These are phyloP conservation scores for Cordyceps fumosorosea DNA, from an alignment of 2,329 filamentous ascomycete species.

Conservation along the genomic window DNA sequence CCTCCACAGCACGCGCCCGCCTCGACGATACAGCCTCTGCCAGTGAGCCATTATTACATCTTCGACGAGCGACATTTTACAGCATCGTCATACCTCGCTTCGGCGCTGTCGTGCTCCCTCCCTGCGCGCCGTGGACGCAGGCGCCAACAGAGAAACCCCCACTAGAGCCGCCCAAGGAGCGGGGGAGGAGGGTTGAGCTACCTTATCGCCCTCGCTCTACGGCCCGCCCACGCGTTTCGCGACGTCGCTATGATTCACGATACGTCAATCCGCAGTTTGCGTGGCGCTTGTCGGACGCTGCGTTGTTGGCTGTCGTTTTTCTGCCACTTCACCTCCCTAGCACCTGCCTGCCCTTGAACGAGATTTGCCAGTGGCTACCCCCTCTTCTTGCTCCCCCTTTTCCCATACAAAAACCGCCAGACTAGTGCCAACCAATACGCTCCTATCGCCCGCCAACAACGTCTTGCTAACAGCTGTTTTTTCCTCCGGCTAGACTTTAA, in stretches of 20 bases:
- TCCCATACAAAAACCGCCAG: not conserved
- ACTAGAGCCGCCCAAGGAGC: slow-evolving; percentile 11
- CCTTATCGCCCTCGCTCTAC: not conserved
- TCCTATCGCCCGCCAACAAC: slow-evolving; percentile 14
- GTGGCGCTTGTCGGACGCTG: not conserved
- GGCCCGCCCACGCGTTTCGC: not conserved
- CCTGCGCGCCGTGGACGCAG: not conserved
- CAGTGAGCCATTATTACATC: not conserved
- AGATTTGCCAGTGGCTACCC: slow-evolving; percentile 1
- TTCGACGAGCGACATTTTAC: slow-evolving; percentile 1
- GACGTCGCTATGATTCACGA: not conserved
- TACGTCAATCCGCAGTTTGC: not conserved
- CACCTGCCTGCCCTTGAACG: slow-evolving; percentile 9
- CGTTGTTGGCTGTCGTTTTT: not conserved
- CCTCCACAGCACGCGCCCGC: not conserved
- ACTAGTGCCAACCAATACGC: slow-evolving; percentile 10
- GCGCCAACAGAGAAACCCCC: not conserved
- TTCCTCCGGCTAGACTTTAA: slow-evolving; percentile 20
- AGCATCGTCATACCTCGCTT: not conserved
- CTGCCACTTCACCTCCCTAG: not conserved
- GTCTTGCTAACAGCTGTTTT: slow-evolving; percentile 21
- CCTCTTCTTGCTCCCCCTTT: slow-evolving; percentile 15
- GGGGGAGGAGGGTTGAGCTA: slow-evolving; percentile 5
- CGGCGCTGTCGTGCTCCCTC: not conserved
- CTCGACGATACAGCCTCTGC: not conserved